These are phyloP conservation scores for Microthyrium microscopicum DNA, from an alignment of 2,329 filamentous ascomycete species.

Conservation along the genomic window DNA sequence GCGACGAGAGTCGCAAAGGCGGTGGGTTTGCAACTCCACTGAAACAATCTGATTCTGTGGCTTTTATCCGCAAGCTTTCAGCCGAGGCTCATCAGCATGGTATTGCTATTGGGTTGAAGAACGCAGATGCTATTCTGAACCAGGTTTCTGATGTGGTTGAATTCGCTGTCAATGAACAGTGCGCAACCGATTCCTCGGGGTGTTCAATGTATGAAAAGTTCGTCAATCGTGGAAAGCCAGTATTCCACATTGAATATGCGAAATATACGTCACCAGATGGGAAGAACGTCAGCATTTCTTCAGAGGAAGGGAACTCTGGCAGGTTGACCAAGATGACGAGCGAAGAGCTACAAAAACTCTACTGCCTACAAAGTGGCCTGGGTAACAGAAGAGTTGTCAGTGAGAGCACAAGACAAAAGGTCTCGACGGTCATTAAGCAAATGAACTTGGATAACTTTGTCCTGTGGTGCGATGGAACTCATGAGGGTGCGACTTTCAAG, in stretches of 20 bases:
- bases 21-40: slow-evolving; percentile 34
- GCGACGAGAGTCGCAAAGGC: slow-evolving; percentile 28
- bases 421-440: slow-evolving; percentile 3
- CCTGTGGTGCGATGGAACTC: slow-evolving; percentile 2
- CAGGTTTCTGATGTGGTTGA: slow-evolving; percentile 12
- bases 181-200: slow-evolving; percentile 13
- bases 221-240: slow-evolving; percentile 16
- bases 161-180: slow-evolving; percentile 19
- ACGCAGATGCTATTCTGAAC: slow-evolving; percentile 15
- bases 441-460: slow-evolving; percentile 1
- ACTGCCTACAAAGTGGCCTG: background rate
- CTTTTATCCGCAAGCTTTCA: slow-evolving; percentile 15
- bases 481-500: background rate
- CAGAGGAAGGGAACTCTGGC: slow-evolving; percentile 12
- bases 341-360: background rate
- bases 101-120: slow-evolving; percentile 17
- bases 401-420: background rate
- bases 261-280: background rate
- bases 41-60: slow-evolving; percentile 13
- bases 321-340: too few species aligned
- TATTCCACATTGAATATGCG: slow-evolving; percentile 20
- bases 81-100: slow-evolving; percentile 12
- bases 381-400: background rate
- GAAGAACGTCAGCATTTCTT: slow-evolving; percentile 9
- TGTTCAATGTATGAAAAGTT: slow-evolving; percentile 14